Percentiles rank a stretch among this genome's conserved stretches.
Conservation (phyloP, 441 rosid genomes). For the Breynia disticha region DNA sequence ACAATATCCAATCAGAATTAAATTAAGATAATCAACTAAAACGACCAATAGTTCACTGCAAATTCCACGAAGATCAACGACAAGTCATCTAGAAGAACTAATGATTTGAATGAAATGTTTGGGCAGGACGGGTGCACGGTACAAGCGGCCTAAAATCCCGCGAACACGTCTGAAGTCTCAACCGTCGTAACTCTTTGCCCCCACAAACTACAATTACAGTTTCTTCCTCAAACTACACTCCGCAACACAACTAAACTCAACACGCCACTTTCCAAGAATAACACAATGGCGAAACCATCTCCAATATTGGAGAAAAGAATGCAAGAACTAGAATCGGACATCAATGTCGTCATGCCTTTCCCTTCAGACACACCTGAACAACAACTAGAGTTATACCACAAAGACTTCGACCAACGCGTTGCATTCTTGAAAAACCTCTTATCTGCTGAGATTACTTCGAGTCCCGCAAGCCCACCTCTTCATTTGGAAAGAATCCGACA, state of each 20-base stretch:
- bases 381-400: constrained; percentile 6
- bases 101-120: no score
- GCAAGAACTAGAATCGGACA: constrained; percentile 31
- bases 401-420: constrained; percentile 32
- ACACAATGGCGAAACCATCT: constrained; percentile 19
- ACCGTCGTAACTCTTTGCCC: no score
- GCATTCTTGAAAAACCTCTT: constrained; percentile 37
- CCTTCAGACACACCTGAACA: constrained; percentile 13
- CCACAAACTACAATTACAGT: no score
- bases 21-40: no score
- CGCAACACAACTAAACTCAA: background rate
- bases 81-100: no score
- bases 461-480: constrained; percentile 18
- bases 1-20: no score
- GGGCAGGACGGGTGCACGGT: no score
- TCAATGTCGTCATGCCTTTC: constrained; percentile 18
- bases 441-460: constrained; percentile 38
- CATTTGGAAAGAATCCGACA: constrained; percentile 23
- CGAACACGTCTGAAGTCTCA: no score
- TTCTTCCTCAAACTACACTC: background rate
- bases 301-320: constrained; percentile 40
- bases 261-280: background rate
- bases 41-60: no score
- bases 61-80: no score
- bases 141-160: no score